These are phyloP conservation scores for Breviolum minutum DNA, from an alignment of 73 alveolate genomes.

Conservation along the genomic window DNA sequence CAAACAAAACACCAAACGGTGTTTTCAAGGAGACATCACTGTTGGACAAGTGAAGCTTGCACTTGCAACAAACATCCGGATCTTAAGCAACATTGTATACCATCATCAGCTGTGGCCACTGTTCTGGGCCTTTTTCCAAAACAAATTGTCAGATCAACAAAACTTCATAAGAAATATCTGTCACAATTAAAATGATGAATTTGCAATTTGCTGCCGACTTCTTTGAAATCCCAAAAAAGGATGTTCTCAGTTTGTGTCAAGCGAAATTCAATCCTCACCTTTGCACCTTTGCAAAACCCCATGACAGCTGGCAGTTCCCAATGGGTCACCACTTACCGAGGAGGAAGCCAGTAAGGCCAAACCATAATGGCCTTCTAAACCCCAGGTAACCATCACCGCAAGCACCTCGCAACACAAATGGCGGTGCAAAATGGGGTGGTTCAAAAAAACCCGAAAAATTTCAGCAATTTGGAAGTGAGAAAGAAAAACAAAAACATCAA, in stretches of 20 bases:
- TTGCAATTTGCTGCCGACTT: no score
- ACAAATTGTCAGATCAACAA: no score
- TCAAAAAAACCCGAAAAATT: neutral
- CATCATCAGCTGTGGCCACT: no score
- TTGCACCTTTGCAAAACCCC: neutral
- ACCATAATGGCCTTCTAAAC: constrained; percentile 69
- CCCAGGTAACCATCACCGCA: constrained; percentile 70
- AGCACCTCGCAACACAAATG: neutral
- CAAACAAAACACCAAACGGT: no score
- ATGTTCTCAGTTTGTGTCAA: neutral
- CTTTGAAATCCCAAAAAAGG: no score
- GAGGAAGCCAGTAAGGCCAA: constrained; percentile 66
- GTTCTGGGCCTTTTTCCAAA: no score
- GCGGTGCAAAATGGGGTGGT: neutral
- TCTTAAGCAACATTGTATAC: no score
- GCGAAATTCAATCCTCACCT: neutral
- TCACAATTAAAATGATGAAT: no score
- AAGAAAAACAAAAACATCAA: neutral
- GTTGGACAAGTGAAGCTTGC: no score
- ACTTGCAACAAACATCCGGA: no score
- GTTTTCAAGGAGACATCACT: no score
- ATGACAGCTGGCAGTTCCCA: neutral
- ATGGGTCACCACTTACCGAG: constrained; percentile 45
- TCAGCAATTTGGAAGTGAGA: neutral
- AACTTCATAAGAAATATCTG: no score